Evolutionary conservation across 306 rosid genomes (phyloP), one percentile per base, ranked within the genome.

Genomic region (Coriaria nepalensis): DNA sequence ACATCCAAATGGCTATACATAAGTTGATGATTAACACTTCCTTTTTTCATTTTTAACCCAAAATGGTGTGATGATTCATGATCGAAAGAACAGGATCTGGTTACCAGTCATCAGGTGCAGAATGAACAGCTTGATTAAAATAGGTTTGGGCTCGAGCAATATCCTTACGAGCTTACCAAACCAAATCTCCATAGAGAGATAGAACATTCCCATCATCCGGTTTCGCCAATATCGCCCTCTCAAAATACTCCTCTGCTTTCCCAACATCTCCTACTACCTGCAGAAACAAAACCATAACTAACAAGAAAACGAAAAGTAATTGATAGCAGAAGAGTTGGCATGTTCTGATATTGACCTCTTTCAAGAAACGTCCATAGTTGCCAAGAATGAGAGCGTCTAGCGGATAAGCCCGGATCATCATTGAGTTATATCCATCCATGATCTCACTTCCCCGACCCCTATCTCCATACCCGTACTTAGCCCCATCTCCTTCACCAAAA

Each of bases 351-450:
- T 55, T 43, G 43, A 64, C 69, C 70, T 57, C 64, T 34, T 56
- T 56, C 45, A 64, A 37, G 34, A 56, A 57, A 13, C 57, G 56
- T n/a, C 58, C 69, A 48, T 65, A 65, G 40, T 65, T 57, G 33
- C 70, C 53, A 42, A 57, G 51, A 14, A 64, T 45, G 12, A 64
- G 49, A 37, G 69, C 51, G 33, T 64, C 46, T 6, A 9, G 43
- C 6, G 59, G 64, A 43, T 56, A 43, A 10, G 38, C 50, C 9
- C 2, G 10, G 48, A 51, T 65, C 64, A 65, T 65, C 52, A 56
- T 57, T 47, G 37, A 49, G 41, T 57, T 56, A 43, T 57, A 57
- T 34, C 12, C 58, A 34, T 65, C 54, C 41, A 43, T 43, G 13
- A 34, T 55, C n/a, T 45, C 62, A 9, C 8, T 55, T 13, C 57